A percentile compares a stretch with the other conserved stretches of the same genome.
These are phyloP conservation scores for Tylopilus intermedius DNA, from an alignment of 768 basidiomycete species.

Conservation along the genomic window DNA sequence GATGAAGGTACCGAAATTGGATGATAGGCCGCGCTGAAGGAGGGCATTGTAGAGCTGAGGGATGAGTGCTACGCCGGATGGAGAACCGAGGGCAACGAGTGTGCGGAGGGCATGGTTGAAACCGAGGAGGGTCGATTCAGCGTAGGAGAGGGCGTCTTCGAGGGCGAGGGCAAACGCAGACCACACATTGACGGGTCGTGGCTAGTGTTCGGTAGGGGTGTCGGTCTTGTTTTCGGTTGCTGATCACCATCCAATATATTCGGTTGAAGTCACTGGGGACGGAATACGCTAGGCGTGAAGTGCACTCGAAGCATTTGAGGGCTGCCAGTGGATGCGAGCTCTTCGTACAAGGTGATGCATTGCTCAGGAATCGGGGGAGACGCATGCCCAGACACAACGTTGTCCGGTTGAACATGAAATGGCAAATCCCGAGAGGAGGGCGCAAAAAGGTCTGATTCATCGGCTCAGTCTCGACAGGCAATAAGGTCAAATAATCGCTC, in stretches of 20 bases:
- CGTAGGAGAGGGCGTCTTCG: slow-evolving; percentile 17
- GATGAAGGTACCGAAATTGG: slow-evolving; percentile 59
- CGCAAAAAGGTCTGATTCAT: slow-evolving; percentile 11
- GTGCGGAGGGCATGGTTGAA: slow-evolving; percentile 58
- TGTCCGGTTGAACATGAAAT: slow-evolving; percentile 17
- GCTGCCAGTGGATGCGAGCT: slow-evolving; percentile 10
- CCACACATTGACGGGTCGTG: slow-evolving; percentile 23
- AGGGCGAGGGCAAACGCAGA: slow-evolving; percentile 19
- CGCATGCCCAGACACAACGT: slow-evolving; percentile 10
- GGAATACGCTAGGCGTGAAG: slow-evolving; percentile 15
- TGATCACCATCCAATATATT: slow-evolving; percentile 16
- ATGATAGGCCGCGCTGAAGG: slow-evolving; percentile 54
- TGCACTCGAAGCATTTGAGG: slow-evolving; percentile 13
- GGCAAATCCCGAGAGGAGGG: slow-evolving; percentile 15
- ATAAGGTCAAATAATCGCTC: not conserved
- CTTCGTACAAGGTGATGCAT: slow-evolving; percentile 9
- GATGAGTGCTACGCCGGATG: slow-evolving; percentile 50
- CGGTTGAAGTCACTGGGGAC: slow-evolving; percentile 15
- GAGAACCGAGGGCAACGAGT: slow-evolving; percentile 38
- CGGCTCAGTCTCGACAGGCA: not conserved
- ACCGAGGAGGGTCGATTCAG: slow-evolving; percentile 40
- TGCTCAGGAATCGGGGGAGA: slow-evolving; percentile 8
- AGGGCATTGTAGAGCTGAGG: slow-evolving; percentile 71
- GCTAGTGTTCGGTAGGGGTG: slow-evolving; percentile 12
- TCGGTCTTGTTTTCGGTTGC: not conserved